A percentile compares a stretch with the other conserved stretches of the same genome.
Evolutionary conservation across 2,329 filamentous ascomycete species (phyloP).

Genomic region (Hypoxylon sp.): DNA sequence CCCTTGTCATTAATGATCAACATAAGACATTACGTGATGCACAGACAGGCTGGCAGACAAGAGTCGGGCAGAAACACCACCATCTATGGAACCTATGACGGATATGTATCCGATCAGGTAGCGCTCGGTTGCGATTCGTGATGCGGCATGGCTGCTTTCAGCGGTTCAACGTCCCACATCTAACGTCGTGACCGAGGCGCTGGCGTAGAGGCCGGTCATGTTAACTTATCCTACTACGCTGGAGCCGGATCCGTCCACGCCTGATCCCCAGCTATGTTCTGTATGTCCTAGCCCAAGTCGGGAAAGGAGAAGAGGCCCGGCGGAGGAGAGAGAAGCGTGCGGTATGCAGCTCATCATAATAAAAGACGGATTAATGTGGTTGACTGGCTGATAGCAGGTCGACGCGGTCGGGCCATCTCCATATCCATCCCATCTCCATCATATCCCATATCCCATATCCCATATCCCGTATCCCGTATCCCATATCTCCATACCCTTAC

Average conservation of each 20-base stretch:
- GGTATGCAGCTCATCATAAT: slow-evolving; percentile 1
- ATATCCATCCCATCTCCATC: slow-evolving; percentile 6
- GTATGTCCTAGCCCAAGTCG: slow-evolving; percentile 21
- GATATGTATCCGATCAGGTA: no score
- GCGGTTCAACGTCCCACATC: slow-evolving; percentile 18
- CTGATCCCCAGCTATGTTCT: slow-evolving; percentile 16
- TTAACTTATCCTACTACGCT: slow-evolving; percentile 12
- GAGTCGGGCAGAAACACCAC: background rate
- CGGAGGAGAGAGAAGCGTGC: slow-evolving; percentile 9
- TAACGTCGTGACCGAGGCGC: slow-evolving; percentile 15
- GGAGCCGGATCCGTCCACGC: slow-evolving; percentile 21
- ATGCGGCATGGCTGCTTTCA: slow-evolving; percentile 12
- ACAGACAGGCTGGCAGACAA: slow-evolving; percentile 22
- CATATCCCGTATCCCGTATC: no score
- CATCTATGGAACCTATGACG: no score
- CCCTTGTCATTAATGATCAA: slow-evolving; percentile 28
- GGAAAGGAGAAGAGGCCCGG: slow-evolving; percentile 17
- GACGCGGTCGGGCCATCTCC: slow-evolving; percentile 18
- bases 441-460: no score
- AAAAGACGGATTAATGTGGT: background rate
- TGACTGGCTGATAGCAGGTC: slow-evolving; percentile 17
- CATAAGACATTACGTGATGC: slow-evolving; percentile 13
- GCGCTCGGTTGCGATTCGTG: slow-evolving; percentile 27
- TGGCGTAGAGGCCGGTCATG: slow-evolving; percentile 17
- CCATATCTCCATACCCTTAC: background rate